Evolutionary conservation across 2,329 filamentous ascomycete species (phyloP).

Genomic region (Pseudocercospora pini-densiflorae): DNA sequence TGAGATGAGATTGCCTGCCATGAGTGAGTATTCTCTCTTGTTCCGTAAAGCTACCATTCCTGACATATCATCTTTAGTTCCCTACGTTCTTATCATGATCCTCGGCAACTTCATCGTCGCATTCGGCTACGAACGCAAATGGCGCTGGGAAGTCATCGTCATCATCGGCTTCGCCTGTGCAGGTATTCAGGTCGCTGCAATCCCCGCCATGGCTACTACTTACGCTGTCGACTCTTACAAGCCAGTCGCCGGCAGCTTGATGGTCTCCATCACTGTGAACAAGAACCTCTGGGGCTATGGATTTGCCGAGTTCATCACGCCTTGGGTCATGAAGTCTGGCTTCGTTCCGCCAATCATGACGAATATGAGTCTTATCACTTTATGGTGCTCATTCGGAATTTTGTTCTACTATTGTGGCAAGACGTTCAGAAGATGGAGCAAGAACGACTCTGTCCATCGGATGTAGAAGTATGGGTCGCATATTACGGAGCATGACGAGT

Average conservation of each 20-base stretch:
- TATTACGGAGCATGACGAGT: not conserved
- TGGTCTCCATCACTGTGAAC: constrained; percentile 66
- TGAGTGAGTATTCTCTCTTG: constrained; percentile 30
- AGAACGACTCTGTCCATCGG: constrained; percentile 59
- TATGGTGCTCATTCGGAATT: constrained; percentile 61
- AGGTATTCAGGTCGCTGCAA: constrained; percentile 63
- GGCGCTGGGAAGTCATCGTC: constrained; percentile 61
- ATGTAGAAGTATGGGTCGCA: constrained; percentile 44
- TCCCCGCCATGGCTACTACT: constrained; percentile 62
- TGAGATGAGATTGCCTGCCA: constrained; percentile 61
- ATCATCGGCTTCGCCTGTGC: constrained; percentile 62
- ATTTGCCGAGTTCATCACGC: constrained; percentile 47
- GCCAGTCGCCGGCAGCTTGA: constrained; percentile 62
- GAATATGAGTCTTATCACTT: constrained; percentile 58
- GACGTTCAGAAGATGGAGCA: constrained; percentile 61
- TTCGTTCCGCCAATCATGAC: constrained; percentile 65
- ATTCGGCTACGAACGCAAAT: constrained; percentile 42
- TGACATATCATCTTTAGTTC: constrained; percentile 44
- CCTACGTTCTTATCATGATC: constrained; percentile 61
- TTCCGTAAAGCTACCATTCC: not conserved
- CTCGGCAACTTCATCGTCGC: constrained; percentile 61
- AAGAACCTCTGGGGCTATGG: constrained; percentile 69
- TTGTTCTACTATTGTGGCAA: constrained; percentile 64
- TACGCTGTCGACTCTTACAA: constrained; percentile 70
- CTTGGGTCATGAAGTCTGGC: constrained; percentile 55